Base-by-base conservation (phyloP, 2,329 filamentous ascomycete species). In the Pezicula radicicola region DNA sequence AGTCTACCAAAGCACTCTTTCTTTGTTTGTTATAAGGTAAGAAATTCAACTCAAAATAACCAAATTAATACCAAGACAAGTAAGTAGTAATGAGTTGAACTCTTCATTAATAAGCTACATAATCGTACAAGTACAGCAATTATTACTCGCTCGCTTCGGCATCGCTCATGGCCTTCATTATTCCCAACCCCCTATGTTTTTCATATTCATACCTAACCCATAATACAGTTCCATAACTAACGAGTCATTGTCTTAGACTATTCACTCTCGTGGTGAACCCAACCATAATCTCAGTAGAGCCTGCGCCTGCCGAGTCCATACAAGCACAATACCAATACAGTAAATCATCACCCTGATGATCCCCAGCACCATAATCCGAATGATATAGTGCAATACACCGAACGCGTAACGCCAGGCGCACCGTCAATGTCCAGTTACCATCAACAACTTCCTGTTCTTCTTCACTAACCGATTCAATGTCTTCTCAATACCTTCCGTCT, bases 401-500 rank as follows among this genome's bases (percentile, higher is more conserved):
- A 45, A 44, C 21, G 18, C 41, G 15, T 27, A 28, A 45, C 42
- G 25, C 42, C 42, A 45, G 21, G 42, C 42, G 42, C 28, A 54
- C 42, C 42, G 54, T 67, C 58, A 68, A 64, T 67, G 63, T 8
- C 57, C 57, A 50, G 58, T 52, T 15, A 73, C 72, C 3, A 80
- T 59, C 30, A 84, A 62, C 40, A 85, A 59, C 47, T 77, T 73
- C 51, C 76, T 70, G 63, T 87, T 88, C 65, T 78, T 79, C 69
- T 79, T 81, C 50, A 87, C 76, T 18, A 85, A 64, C 41, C 76
- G 73, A 63, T 81, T 81, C 50, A 87, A 67, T 42, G 72, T 79
- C 72, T 83, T 85, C 69, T 87, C 83, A 28, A 85, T 65, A 61
- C 74, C 78, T 57, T 86, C 83, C 6, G 79, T 79, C 65, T 87